Conservation (phyloP, 2,329 filamentous ascomycete genomes). For the Aspergillus udagawae region DNA sequence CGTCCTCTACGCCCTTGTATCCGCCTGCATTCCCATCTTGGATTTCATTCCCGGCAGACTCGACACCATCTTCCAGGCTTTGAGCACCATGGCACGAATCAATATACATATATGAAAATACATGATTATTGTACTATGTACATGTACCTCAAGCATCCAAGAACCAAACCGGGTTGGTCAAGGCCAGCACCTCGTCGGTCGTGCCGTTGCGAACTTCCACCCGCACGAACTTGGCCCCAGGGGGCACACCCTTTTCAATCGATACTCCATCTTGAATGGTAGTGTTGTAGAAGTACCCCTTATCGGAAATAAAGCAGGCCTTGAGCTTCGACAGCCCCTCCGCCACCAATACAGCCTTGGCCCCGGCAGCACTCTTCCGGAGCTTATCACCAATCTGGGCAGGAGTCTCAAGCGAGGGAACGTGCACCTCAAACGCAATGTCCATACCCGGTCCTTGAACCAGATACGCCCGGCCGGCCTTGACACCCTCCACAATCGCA, state of each 20-base stretch:
- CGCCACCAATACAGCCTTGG: background rate
- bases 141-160: background rate
- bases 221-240: background rate
- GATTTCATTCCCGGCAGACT: background rate
- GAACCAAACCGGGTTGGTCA: background rate
- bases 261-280: background rate
- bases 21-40: constrained; percentile 13
- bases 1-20: constrained; percentile 55
- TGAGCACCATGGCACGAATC: no score
- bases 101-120: no score
- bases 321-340: background rate
- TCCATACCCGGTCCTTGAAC: background rate
- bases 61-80: background rate
- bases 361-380: background rate
- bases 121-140: no score
- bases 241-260: background rate
- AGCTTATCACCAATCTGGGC: background rate
- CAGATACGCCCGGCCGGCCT: background rate
- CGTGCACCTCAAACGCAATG: background rate
- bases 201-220: background rate
- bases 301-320: background rate
- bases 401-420: background rate
- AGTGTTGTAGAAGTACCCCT: background rate
- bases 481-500: background rate
- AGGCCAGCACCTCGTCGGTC: background rate